phyloP scores from a whole-genome alignment of 2,329 filamentous ascomycete genomes.

The Trichoderma sp. region DNA sequence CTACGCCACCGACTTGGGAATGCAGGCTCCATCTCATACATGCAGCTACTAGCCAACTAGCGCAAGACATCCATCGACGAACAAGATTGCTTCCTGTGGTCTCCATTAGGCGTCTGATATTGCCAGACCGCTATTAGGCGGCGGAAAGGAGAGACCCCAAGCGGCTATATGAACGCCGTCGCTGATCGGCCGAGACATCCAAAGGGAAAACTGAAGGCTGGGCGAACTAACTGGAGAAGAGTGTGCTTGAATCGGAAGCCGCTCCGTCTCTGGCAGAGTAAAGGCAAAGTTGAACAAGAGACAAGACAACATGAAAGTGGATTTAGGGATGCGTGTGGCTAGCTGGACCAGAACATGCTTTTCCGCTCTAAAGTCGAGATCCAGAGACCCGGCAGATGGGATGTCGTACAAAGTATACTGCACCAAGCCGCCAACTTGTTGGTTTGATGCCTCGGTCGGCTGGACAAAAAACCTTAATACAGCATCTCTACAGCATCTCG shows the following conservation, averaged over 20 bases:
- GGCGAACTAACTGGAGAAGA: background rate
- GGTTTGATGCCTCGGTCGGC: background rate
- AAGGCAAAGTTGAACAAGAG: background rate
- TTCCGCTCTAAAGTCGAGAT: background rate
- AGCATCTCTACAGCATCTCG: background rate
- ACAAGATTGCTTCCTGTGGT: background rate
- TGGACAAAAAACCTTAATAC: background rate
- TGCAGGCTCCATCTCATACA: constrained; percentile 9
- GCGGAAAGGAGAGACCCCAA: background rate
- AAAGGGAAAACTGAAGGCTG: background rate
- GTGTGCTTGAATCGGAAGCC: background rate
- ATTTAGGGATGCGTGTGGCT: background rate
- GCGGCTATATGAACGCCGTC: background rate
- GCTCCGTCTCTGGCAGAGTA: background rate
- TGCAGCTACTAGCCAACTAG: background rate
- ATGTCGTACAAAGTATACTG: background rate
- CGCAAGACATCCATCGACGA: background rate
- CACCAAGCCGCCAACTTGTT: background rate
- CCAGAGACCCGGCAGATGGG: constrained; percentile 14
- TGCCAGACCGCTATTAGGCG: background rate
- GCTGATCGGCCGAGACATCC: constrained; percentile 2
- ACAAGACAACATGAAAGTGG: constrained; percentile 15
- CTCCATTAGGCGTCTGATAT: background rate
- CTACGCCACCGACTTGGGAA: background rate
- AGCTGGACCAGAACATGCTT: constrained; percentile 16